Conservation (phyloP, 2,329 filamentous ascomycete species). For the Ophiocordyceps australis region DNA sequence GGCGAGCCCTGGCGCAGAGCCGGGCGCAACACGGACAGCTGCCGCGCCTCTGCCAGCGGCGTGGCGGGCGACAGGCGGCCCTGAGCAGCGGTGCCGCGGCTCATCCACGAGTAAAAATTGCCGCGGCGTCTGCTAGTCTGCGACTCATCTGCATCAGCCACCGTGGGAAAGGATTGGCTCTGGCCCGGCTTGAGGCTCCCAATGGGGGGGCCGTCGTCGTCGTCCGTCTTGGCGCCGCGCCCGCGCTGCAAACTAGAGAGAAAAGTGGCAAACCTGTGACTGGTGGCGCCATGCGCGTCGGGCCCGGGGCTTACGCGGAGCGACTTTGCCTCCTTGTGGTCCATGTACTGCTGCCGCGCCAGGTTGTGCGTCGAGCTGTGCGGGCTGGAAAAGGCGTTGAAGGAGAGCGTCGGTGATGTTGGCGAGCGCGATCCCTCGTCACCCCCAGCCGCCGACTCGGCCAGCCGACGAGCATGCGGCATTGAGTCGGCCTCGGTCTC, state of each 20-base stretch:
- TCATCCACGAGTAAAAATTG: conserved; percentile 41
- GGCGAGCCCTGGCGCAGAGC: conserved; percentile 31
- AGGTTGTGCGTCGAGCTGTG: conserved; percentile 41
- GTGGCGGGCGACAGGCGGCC: conserved; percentile 14
- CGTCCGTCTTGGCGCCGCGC: conserved; percentile 37
- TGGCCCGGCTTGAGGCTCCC: conserved; percentile 54
- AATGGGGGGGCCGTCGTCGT: conserved; percentile 35
- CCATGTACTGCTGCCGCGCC: conserved; percentile 30
- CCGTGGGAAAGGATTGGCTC: conserved; percentile 59
- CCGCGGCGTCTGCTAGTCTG: conserved; percentile 34
- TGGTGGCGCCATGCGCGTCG: conserved; percentile 11
- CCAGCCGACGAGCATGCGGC: conserved; percentile 12
- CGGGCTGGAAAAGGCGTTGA: conserved; percentile 41
- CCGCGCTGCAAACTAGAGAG: conserved; percentile 45
- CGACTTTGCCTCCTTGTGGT: conserved; percentile 22
- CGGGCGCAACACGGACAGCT: conserved; percentile 22
- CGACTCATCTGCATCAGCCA: conserved; percentile 35
- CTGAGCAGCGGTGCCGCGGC: conserved; percentile 29
- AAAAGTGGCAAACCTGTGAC: conserved; percentile 25
- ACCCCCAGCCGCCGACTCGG: conserved; percentile 10
- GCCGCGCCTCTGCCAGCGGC: conserved; percentile 11
- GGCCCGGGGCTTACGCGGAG: conserved; percentile 20
- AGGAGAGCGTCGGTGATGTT: conserved; percentile 36
- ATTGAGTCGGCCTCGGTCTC: conserved; percentile 42
- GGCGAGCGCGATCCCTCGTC: conserved; percentile 40